A percentile compares a stretch with the other conserved stretches of the same genome.
Evolutionary conservation across 805 yeast species (phyloP).

Genomic region (Clavispora phyllophila): DNA sequence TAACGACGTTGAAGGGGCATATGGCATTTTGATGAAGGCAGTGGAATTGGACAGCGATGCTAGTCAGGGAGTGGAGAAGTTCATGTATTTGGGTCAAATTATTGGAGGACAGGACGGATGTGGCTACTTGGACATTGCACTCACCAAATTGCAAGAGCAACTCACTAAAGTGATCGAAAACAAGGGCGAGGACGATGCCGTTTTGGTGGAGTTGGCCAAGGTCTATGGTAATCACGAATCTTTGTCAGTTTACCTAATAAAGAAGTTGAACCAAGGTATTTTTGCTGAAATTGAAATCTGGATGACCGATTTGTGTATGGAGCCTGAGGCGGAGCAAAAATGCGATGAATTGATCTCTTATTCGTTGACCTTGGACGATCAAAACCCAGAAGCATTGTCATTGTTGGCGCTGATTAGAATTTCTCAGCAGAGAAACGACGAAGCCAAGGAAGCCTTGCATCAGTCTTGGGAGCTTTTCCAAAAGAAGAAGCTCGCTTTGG

Average conservation of each 20-base stretch:
- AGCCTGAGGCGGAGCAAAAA: slow-evolving; percentile 73
- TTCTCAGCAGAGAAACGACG: slow-evolving; percentile 72
- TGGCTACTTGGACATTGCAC: slow-evolving; percentile 55
- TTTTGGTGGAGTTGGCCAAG: slow-evolving; percentile 22
- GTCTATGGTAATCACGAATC: slow-evolving; percentile 20
- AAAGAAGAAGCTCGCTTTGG: slow-evolving; percentile 44
- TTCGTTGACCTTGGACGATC: slow-evolving; percentile 55
- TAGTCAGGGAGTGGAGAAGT: slow-evolving; percentile 67
- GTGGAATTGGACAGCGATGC: slow-evolving; percentile 71
- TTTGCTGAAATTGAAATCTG: slow-evolving; percentile 88
- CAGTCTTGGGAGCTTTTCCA: slow-evolving; percentile 72
- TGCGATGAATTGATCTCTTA: slow-evolving; percentile 69
- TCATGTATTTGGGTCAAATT: slow-evolving; percentile 85
- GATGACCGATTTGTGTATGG: slow-evolving; percentile 98
- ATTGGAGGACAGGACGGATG: slow-evolving; percentile 79
- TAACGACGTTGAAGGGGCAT: slow-evolving; percentile 77
- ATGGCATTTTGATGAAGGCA: slow-evolving; percentile 51
- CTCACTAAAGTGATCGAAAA: slow-evolving; percentile 28
- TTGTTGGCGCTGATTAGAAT: slow-evolving; percentile 82
- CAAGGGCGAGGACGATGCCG: slow-evolving; percentile 18
- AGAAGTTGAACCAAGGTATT: slow-evolving; percentile 69
- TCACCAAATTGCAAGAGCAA: slow-evolving; percentile 41
- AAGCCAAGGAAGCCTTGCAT: slow-evolving; percentile 63
- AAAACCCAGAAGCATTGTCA: slow-evolving; percentile 77
- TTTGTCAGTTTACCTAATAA: slow-evolving; percentile 33